Conservation (phyloP, 306 rosid genomes). For the Lathyrus tuberosus region DNA sequence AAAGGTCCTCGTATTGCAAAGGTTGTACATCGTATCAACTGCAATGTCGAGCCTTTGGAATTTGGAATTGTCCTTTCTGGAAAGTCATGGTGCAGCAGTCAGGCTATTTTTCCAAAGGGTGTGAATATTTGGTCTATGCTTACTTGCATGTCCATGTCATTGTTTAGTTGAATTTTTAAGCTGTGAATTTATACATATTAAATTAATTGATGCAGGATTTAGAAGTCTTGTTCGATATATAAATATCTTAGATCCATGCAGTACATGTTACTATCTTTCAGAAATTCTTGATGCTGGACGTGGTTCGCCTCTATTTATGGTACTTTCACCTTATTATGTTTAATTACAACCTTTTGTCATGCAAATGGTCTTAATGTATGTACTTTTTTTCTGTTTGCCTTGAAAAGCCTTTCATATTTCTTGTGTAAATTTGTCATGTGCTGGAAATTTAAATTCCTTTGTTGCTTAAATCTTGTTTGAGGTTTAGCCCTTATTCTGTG, state of each 20-base stretch:
- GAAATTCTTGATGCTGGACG: slow-evolving; percentile 89
- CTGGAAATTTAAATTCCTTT: slow-evolving; percentile 31
- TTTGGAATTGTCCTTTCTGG: slow-evolving; percentile 86
- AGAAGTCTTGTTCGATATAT: slow-evolving; percentile 87
- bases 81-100: slow-evolving; percentile 91
- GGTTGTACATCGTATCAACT: slow-evolving; percentile 91
- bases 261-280: slow-evolving; percentile 74
- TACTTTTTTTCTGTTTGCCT: slow-evolving; percentile 9
- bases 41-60: slow-evolving; percentile 91
- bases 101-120: slow-evolving; percentile 95
- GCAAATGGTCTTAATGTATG: slow-evolving; percentile 1
- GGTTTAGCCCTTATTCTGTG: slow-evolving; percentile 29
- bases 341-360: slow-evolving; percentile 15
- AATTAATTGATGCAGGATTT: slow-evolving; percentile 74
- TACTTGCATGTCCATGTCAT: slow-evolving; percentile 11
- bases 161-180: slow-evolving; percentile 29
- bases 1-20: slow-evolving; percentile 99
- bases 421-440: slow-evolving; percentile 7
- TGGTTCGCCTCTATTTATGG: slow-evolving; percentile 90
- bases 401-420: slow-evolving; percentile 27
- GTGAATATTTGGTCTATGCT: slow-evolving; percentile 28
- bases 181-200: slow-evolving; percentile 43
- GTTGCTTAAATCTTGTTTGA: slow-evolving; percentile 34
- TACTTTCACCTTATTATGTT: slow-evolving; percentile 44
- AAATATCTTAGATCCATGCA: slow-evolving; percentile 75